Base-by-base conservation (phyloP, 2,329 filamentous ascomycete species). In the Aspergillus sp. region DNA sequence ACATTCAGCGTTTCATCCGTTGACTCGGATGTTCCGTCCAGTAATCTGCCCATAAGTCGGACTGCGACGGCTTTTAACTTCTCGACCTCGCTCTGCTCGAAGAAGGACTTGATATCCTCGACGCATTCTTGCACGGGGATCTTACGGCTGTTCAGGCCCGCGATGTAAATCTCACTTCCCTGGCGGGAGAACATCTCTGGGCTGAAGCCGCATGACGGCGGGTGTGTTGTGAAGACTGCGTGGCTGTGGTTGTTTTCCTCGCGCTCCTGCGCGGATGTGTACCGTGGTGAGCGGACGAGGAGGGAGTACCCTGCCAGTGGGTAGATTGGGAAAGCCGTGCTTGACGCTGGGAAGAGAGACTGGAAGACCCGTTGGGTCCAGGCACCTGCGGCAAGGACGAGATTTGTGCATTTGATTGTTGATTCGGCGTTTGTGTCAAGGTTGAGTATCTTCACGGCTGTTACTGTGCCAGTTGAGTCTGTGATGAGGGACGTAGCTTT, bases 301-400 rank as follows among this genome's bases (percentile, higher is more conserved):
- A 93, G 74, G 17, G 88, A 91, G 72, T 93, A 86, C 0, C 90
- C 90, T 0, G 88, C 88, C 5, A 92, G 76, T 17, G 84, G 80
- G 3, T 78, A 76, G 43, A 91, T 77, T 0, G 86, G 84, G 21
- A 92, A 74, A 11, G 76, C 70, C 2, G 81, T 66, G 3, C 66
- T 67, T 1, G 87, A 81, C 0, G 71, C 66, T 0, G 84, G 84
- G 67, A 93, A 93, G 15, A 93, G 80, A 0, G 77, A 75, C 2
- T 75, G 64, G 68, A 91, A 88, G n/a, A 90, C 84, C 33, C 75
- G 73, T 0, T 84, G 81, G 0, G 89, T 88, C 90, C 90, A 93
- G 3, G 86, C 83, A 3, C 90, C 90, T 0, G 88, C 83, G 0
- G 88, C 77, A 59, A 93, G 80, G 15, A 93, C 75, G 23, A 93